Evolutionary conservation across 257 asterid genomes (phyloP).

Genomic region (Solanum pennellii): DNA sequence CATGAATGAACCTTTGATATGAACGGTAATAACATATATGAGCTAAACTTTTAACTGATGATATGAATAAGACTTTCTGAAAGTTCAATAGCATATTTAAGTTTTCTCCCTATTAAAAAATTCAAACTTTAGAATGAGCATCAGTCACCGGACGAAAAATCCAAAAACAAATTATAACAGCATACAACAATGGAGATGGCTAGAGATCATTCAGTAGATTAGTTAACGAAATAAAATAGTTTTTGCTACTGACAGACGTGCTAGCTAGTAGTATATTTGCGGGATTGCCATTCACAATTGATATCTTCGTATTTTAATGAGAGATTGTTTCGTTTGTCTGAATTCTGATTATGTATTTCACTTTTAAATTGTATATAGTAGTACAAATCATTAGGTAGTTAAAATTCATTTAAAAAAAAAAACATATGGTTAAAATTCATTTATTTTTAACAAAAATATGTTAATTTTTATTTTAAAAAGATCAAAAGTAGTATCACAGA

Average conservation of each 20-base stretch:
- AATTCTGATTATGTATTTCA: neutral
- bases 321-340: neutral
- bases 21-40: too few relatives aligned
- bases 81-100: too few relatives aligned
- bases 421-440: neutral
- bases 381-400: neutral
- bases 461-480: neutral
- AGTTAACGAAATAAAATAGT: neutral
- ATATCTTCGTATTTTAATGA: neutral
- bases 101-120: too few relatives aligned
- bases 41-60: too few relatives aligned
- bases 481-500: neutral
- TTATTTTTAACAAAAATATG: neutral
- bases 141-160: too few relatives aligned
- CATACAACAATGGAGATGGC: neutral
- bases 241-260: neutral
- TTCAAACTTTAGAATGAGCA: too few relatives aligned
- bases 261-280: neutral
- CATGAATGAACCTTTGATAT: too few relatives aligned
- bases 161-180: neutral
- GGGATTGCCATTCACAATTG: neutral
- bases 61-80: too few relatives aligned
- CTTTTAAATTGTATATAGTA: neutral
- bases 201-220: neutral
- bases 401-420: neutral